phyloP scores from a whole-genome alignment of 169 alveolate genomes.

The Cryptosporidium felis region DNA sequence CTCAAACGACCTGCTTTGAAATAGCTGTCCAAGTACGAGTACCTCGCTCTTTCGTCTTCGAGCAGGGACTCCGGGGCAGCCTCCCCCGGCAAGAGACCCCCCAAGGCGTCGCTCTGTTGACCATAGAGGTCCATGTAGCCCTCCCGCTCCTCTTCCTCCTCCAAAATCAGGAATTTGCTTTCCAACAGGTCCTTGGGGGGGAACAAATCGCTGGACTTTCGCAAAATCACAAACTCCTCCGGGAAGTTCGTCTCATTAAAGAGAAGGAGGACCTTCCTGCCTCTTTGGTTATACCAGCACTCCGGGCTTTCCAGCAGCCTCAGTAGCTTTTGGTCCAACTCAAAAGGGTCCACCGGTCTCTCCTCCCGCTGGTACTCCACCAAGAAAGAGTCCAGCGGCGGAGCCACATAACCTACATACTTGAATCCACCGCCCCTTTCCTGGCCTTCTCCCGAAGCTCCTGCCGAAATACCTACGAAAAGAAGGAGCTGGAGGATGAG shows the following conservation, averaged over 20 bases:
- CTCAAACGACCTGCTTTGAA: background rate
- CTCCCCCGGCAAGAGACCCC: too few species aligned
- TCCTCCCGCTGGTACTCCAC: background rate
- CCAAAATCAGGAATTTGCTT: slow-evolving; percentile 5
- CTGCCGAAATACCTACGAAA: too few species aligned
- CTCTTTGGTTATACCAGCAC: slow-evolving; percentile 60
- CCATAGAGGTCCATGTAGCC: background rate
- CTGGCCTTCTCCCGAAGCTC: background rate
- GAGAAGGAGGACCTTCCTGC: slow-evolving; percentile 16
- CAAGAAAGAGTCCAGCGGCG: background rate
- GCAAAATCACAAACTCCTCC: slow-evolving; percentile 32
- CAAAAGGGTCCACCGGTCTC: background rate
- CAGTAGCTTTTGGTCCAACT: slow-evolving; percentile 25
- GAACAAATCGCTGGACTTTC: background rate
- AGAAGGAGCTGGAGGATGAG: too few species aligned
- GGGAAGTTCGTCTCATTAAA: slow-evolving; percentile 49
- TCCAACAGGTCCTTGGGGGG: background rate
- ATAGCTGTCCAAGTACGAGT: background rate
- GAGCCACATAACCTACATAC: slow-evolving; percentile 2
- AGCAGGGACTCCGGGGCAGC: too few species aligned
- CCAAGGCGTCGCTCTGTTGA: background rate
- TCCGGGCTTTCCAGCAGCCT: slow-evolving; percentile 21
- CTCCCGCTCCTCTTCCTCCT: slow-evolving; percentile 54
- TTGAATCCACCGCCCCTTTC: background rate
- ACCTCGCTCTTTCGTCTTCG: background rate